Base-by-base conservation (phyloP, 2,329 filamentous ascomycete species). In the Paraphaeosphaeria minitans region DNA sequence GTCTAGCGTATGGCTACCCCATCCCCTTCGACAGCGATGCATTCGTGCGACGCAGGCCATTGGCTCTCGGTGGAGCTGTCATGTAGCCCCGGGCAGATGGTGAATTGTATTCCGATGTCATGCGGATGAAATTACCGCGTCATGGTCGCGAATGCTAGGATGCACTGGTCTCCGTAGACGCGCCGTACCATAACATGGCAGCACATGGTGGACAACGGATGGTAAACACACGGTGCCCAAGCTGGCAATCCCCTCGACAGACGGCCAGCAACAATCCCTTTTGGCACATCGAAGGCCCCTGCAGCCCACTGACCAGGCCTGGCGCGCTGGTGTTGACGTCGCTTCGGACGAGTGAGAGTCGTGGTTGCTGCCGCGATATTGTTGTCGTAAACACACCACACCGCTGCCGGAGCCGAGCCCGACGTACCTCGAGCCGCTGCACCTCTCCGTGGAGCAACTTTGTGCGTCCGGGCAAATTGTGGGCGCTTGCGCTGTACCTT, bases 161-260 rank as follows among this genome's bases (percentile, higher is more conserved):
- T 41, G 21, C 19, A 9, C 41, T 43, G 19, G 41, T 56, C 19
- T 29, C 27, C 31, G 22, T 29, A 50, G 55, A 55, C 59, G 56
- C 61, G 58, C 53, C 48, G 50, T 52, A 53, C 60, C 56, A 62
- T 63, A 53, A 61, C 56, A 62, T 63, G 56, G 59, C 62, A 59
- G 55, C 60, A 55, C 58, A 64, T 63, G 61, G 62, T 65, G 66
- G 60, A 67, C 66, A 66, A 65, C 62, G 53, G 58, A 53, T 42
- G 53, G 62, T 65, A 66, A 68, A 66, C 64, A 68, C 59, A 56
- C 64, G 60, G 62, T 63, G 61, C 59, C 57, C 56, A 60, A 59
- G 55, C 56, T 59, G 59, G 59, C 56, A 53, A 55, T 41, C 41
- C 50, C 55, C 45, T 49, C 39, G 10, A 42, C 35, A 13, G 35